These are phyloP conservation scores for Brassica nigra DNA, from an alignment of 345 rosid species.

Conservation along the genomic window DNA sequence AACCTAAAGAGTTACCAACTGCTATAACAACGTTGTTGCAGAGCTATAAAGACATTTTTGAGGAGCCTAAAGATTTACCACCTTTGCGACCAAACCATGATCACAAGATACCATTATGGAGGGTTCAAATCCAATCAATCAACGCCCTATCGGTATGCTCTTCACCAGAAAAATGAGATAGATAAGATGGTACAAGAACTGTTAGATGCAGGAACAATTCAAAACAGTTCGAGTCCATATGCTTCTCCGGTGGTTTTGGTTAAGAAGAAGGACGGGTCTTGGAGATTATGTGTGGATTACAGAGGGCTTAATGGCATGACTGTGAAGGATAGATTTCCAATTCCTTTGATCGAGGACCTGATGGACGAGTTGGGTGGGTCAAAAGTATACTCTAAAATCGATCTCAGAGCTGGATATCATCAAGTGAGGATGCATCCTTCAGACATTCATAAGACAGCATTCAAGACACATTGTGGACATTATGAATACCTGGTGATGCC, in stretches of 20 bases:
- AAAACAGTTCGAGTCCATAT: neutral
- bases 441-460: neutral
- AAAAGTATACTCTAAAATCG: neutral
- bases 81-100: neutral
- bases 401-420: neutral
- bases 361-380: neutral
- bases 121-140: neutral
- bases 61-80: neutral
- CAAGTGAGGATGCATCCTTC: neutral
- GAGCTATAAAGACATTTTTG: neutral
- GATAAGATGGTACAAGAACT: neutral
- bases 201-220: neutral
- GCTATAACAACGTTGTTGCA: too few relatives aligned
- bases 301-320: neutral
- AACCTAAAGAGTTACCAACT: too few relatives aligned
- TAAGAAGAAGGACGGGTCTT: neutral
- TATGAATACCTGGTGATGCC: too few relatives aligned
- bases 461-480: too few relatives aligned
- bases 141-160: neutral
- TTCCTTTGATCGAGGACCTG: neutral
- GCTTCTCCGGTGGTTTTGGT: neutral
- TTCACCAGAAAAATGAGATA: neutral
- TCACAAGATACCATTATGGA: neutral
- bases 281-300: neutral
- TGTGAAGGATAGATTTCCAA: neutral